phyloP scores from a whole-genome alignment of 495 filamentous ascomycete species.

The Neurospora sp. region DNA sequence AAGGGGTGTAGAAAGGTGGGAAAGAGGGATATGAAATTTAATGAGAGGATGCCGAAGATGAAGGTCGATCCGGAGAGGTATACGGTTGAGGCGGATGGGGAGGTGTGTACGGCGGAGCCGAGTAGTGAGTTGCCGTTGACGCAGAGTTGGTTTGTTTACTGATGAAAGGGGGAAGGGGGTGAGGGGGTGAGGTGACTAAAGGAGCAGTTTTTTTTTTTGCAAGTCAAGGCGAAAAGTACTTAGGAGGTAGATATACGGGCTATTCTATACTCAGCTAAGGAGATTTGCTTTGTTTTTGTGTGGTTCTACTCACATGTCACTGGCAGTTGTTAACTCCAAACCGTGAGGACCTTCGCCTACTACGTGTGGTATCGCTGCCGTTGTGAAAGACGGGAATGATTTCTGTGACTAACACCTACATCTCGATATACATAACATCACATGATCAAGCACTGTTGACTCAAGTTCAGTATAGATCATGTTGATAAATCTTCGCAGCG shows the following conservation, averaged over 20 bases:
- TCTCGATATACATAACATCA: not conserved
- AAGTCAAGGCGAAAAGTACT: not conserved
- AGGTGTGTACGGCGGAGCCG: conserved; percentile 66
- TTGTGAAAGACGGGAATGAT: not conserved
- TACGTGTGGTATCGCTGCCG: not conserved
- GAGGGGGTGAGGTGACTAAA: not conserved
- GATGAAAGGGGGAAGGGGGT: conserved; percentile 2
- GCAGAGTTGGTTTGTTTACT: conserved; percentile 76
- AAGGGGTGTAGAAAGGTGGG: conserved; percentile 67
- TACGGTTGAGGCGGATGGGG: conserved; percentile 78
- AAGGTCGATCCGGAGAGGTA: conserved; percentile 90
- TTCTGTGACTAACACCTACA: not conserved
- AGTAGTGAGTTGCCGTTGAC: conserved; percentile 63
- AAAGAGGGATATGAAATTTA: conserved; percentile 93
- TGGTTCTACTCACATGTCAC: not conserved
- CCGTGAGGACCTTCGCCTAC: not conserved
- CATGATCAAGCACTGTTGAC: not conserved
- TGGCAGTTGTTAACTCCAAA: not conserved
- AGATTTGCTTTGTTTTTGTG: not conserved
- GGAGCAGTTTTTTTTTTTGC: not conserved
- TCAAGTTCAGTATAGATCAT: not conserved
- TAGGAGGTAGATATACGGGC: not conserved
- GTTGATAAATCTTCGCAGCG: not conserved
- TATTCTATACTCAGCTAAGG: not conserved
- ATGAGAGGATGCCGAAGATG: conserved; percentile 83